Evolutionary conservation across 768 basidiomycete genomes (phyloP), one percentile per base, ranked within the genome.

Genomic region (Tulasnella sp.): DNA sequence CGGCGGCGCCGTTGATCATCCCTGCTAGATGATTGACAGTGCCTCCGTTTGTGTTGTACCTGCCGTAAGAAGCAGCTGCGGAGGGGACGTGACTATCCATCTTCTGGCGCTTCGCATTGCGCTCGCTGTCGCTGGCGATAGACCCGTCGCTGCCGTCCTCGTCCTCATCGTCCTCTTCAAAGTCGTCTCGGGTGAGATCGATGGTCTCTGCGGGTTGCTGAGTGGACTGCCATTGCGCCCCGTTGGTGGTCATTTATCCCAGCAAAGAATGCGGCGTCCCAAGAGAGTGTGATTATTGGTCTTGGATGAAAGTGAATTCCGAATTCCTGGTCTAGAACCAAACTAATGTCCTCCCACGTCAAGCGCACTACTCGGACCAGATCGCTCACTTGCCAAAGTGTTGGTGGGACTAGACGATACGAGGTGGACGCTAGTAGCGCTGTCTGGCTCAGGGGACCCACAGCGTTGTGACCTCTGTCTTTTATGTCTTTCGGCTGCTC

Each of bases 151-250:
- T 42, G 41, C 34, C 38, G 10, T 41, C 31, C 19, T 48, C 45
- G 45, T 27, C 45, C 10, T 21, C 25, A 48, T 48, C 45, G n/a
- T 27, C 25, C 19, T 19, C 19, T 4, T n/a, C 3, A 27, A 42
- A 34, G n/a, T 55, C 53, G 21, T 55, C 53, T 27, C 43, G 38
- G 15, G 53, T 55, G 41, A 56, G 54, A 43, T 56, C 54, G 41
- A 56, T 56, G 15, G 54, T 46, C 41, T 29, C 42, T 34, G 54
- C 42, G 45, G 45, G 25, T 10, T 5, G 5, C 25, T 48, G 45
- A 27, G 45, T 10, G 45, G 45, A 27, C n/a, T 19, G 45, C 19
- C n/a, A 27, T 48, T 48, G 45, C 45, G 45, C 10, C 10, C n/a
- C 45, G 45, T 48, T 48, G 45, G 45, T 48, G 45, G 45, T 27